Percentiles rank a stretch among this genome's conserved stretches.
phyloP scores from a whole-genome alignment of 208 protist genomes.

The Acanthamoeba culbertsoni region DNA sequence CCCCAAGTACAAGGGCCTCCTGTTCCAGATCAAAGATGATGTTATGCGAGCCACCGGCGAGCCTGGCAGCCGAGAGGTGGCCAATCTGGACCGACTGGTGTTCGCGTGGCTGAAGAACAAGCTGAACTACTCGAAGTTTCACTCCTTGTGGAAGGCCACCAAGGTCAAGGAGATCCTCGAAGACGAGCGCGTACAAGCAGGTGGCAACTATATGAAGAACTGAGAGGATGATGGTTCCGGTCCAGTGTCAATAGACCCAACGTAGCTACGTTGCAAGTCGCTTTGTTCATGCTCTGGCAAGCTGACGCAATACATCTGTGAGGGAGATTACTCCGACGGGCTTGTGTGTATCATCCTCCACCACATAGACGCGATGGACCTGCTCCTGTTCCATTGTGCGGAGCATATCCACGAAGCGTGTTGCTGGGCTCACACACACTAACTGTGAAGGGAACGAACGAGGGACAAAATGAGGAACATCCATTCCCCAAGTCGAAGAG shows the following conservation, averaged over 20 bases:
- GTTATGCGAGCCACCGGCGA: background rate
- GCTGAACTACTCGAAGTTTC: slow-evolving; percentile 43
- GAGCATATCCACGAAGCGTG: background rate
- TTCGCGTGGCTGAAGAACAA: slow-evolving; percentile 48
- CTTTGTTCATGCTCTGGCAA: background rate
- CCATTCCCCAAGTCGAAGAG: background rate
- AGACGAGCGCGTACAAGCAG: background rate
- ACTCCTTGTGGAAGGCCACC: slow-evolving; percentile 28
- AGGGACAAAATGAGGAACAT: background rate
- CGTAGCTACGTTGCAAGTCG: too few relatives aligned
- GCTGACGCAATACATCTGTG: background rate
- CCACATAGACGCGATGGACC: background rate
- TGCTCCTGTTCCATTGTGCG: background rate
- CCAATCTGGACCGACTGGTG: background rate
- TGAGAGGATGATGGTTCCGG: too few relatives aligned
- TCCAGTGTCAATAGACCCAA: too few relatives aligned
- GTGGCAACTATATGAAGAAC: background rate
- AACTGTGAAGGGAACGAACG: too few relatives aligned
- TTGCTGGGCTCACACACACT: background rate
- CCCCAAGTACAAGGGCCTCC: background rate
- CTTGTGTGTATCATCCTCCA: background rate
- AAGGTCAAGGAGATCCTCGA: slow-evolving; percentile 32
- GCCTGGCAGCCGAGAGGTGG: background rate
- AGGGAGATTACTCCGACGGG: background rate
- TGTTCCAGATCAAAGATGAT: slow-evolving; percentile 31